Conservation (phyloP, 1,284 basidiomycete genomes). For the Fomes fomentarius region DNA sequence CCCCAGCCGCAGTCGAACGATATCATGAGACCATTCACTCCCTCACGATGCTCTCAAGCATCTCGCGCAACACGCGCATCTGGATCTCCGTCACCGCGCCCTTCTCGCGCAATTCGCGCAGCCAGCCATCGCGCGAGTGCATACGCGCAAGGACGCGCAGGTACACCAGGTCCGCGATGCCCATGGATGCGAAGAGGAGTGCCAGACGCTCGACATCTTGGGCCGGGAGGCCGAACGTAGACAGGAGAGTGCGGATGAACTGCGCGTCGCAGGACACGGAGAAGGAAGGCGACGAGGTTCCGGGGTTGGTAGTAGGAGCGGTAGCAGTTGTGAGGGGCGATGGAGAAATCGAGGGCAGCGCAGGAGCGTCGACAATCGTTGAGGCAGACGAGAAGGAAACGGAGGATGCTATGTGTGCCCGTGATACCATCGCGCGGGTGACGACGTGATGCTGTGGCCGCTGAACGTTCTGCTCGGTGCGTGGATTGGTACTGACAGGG, state of each 20-base stretch:
- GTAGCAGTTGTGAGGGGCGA: background rate
- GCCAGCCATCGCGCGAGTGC: constrained; percentile 4
- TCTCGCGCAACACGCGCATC: constrained; percentile 3
- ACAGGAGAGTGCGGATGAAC: background rate
- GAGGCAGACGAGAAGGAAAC: no score
- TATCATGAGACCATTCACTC: background rate
- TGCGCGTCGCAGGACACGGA: no score
- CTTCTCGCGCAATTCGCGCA: constrained; percentile 1
- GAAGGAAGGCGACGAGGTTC: no score
- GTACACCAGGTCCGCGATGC: background rate
- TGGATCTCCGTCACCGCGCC: constrained; percentile 1
- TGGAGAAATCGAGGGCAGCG: no score
- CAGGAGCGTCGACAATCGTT: no score
- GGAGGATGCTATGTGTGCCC: no score
- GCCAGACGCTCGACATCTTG: constrained; percentile 2
- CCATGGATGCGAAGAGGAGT: background rate
- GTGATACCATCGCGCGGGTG: no score
- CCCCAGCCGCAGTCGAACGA: no score
- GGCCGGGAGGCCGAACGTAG: background rate
- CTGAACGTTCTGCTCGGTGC: no score
- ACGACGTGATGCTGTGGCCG: no score
- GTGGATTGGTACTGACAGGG: no score
- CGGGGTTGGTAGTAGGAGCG: background rate
- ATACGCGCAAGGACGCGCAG: constrained; percentile 2
- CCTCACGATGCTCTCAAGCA: background rate